phyloP scores from a whole-genome alignment of 768 basidiomycete species.

The Kwoniella europaea region DNA sequence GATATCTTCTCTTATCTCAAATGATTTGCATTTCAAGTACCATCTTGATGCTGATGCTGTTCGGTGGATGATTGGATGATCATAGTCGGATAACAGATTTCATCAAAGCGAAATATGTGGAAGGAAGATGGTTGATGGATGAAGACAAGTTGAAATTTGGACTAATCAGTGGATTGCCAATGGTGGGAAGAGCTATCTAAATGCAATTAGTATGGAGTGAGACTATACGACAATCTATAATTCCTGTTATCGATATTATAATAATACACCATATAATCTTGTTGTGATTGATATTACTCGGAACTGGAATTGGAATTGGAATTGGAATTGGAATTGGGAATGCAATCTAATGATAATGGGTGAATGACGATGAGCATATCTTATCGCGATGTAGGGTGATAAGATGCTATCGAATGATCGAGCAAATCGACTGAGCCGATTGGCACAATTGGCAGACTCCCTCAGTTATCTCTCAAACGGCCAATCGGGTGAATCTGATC shows the following conservation, averaged over 20 bases:
- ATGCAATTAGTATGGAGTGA: background rate
- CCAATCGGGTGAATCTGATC: too few relatives aligned
- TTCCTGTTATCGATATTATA: background rate
- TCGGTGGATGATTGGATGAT: background rate
- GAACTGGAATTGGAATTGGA: background rate
- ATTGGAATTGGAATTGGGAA: background rate
- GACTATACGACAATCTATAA: background rate
- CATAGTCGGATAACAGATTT: conserved; percentile 36
- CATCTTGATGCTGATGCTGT: background rate
- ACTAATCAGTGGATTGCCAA: background rate
- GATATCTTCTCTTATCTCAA: background rate
- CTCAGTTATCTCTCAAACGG: too few relatives aligned
- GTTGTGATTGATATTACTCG: background rate
- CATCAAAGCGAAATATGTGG: conserved; percentile 54
- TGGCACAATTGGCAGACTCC: too few relatives aligned
- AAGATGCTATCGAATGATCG: too few relatives aligned
- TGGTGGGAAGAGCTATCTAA: conserved; percentile 19
- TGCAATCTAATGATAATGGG: background rate
- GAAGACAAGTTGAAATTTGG: conserved; percentile 36
- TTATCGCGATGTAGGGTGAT: too few relatives aligned
- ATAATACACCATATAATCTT: background rate
- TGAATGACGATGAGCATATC: background rate
- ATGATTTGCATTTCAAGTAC: background rate
- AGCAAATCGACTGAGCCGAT: too few relatives aligned
- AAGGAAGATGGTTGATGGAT: conserved; percentile 49